These are phyloP conservation scores for Saturnispora bothae DNA, from an alignment of 805 yeast genomes.

Conservation along the genomic window DNA sequence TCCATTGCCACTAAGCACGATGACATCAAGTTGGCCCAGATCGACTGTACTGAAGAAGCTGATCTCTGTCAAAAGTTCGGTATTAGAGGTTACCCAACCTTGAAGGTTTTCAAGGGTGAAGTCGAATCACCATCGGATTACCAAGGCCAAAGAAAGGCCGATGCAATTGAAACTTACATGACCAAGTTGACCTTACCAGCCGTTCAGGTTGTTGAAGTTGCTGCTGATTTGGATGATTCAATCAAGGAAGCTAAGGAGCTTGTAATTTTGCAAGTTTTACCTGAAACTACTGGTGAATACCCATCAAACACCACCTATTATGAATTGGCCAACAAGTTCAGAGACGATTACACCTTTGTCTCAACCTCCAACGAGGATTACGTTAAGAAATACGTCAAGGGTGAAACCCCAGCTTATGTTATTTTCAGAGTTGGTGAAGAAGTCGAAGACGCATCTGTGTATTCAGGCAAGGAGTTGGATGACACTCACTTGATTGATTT, in stretches of 20 bases:
- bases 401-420: constrained; percentile 31
- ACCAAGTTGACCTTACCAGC: constrained; percentile 73
- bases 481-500: constrained; percentile 35
- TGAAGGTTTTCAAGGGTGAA: constrained; percentile 60
- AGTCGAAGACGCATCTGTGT: constrained; percentile 40
- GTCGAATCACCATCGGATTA: constrained; percentile 47
- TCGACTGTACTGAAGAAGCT: constrained; percentile 74
- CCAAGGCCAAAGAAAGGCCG: constrained; percentile 76
- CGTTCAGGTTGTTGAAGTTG: constrained; percentile 40
- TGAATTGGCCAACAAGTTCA: constrained; percentile 49
- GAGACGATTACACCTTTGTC: constrained; percentile 57
- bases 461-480: constrained; percentile 27
- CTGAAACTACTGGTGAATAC: constrained; percentile 23
- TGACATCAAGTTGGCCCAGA: constrained; percentile 64
- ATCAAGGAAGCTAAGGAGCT: constrained; percentile 36
- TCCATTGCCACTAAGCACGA: constrained; percentile 37
- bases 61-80: constrained; percentile 59
- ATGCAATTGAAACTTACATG: constrained; percentile 71
- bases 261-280: constrained; percentile 45
- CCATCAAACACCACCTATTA: constrained; percentile 46
- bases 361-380: constrained; percentile 31
- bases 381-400: constrained; percentile 26
- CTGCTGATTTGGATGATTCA: constrained; percentile 40
- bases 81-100: constrained; percentile 75
- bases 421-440: constrained; percentile 38